phyloP scores from a whole-genome alignment of 2,329 filamentous ascomycete species.

The Emergomyces orientalis region DNA sequence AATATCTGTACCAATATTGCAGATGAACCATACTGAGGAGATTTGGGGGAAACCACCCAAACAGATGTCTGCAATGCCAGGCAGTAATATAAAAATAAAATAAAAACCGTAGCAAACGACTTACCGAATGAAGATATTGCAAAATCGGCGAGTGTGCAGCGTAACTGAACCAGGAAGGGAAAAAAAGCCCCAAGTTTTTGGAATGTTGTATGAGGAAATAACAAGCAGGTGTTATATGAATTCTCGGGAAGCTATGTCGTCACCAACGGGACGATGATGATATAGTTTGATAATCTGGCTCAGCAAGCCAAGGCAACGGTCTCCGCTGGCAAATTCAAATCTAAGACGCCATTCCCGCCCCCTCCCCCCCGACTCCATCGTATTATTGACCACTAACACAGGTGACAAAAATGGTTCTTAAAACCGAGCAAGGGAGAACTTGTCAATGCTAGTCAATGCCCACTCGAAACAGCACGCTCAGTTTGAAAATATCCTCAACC shows the following conservation, averaged over 20 bases:
- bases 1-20: background rate
- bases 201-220: background rate
- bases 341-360: background rate
- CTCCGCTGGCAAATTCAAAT: slow-evolving; percentile 1
- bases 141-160: background rate
- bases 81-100: background rate
- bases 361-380: background rate
- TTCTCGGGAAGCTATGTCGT: slow-evolving; percentile 2
- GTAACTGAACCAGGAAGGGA: background rate
- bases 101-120: background rate
- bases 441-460: background rate
- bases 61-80: background rate
- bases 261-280: background rate
- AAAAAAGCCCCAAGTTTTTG: background rate
- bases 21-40: background rate
- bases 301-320: background rate
- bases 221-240: background rate
- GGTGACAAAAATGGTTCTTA: background rate
- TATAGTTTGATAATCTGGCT: background rate
- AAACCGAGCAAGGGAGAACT: background rate
- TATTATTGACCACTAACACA: background rate
- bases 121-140: background rate
- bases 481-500: background rate
- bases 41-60: background rate
- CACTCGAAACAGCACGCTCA: background rate